Conservation (phyloP, 202 grass and related monocot genomes). For the Panicum virgatum region DNA sequence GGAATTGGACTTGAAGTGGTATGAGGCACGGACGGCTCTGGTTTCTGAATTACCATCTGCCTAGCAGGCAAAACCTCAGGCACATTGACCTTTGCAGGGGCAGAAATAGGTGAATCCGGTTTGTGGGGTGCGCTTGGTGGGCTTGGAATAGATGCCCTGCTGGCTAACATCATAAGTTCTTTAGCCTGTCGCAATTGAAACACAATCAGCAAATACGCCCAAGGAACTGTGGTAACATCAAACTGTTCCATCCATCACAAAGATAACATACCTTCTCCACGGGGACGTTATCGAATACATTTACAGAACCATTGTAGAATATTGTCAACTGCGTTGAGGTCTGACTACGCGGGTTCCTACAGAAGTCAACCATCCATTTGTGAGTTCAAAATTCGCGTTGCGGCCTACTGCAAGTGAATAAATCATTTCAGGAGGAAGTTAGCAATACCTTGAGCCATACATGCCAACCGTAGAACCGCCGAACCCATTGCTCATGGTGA, state of each 20-base stretch:
- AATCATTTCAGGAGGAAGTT: not conserved
- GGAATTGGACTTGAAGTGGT: conserved; percentile 44
- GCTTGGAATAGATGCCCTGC: conserved; percentile 52
- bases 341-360: conserved; percentile 50
- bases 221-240: not conserved
- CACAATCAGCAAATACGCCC: conserved; percentile 25
- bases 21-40: conserved; percentile 29
- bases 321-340: conserved; percentile 65
- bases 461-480: conserved; percentile 48
- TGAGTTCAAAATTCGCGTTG: not conserved
- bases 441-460: conserved; percentile 49
- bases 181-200: conserved; percentile 52
- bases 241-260: conserved; percentile 11
- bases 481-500: conserved; percentile 28
- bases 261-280: conserved; percentile 61
- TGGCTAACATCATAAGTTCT: conserved; percentile 78
- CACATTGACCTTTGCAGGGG: conserved; percentile 36
- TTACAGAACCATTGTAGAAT: conserved; percentile 77
- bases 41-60: conserved; percentile 37
- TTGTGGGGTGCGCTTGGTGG: conserved; percentile 23
- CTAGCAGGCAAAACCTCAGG: conserved; percentile 47
- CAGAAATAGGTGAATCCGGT: conserved; percentile 12
- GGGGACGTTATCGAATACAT: conserved; percentile 74
- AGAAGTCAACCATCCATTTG: conserved; percentile 33
- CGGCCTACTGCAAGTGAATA: not conserved